These are phyloP conservation scores for Fraxinus paxiana DNA, from an alignment of 305 asterid species.

Conservation along the genomic window DNA sequence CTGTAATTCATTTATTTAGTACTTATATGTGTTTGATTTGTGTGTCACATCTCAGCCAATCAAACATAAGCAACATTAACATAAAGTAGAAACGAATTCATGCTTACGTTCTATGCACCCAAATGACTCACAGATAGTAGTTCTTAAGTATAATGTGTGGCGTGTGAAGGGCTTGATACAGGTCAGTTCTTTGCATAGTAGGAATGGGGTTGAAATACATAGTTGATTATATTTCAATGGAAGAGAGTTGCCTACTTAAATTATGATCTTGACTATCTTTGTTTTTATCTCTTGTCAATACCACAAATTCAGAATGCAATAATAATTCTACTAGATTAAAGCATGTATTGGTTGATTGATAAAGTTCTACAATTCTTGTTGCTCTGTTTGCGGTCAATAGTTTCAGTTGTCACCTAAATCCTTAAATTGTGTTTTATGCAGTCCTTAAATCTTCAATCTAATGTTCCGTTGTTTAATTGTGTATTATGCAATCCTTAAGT, in stretches of 20 bases:
- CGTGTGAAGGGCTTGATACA: slow-evolving; percentile 55
- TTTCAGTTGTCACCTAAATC: neutral
- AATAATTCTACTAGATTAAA: neutral
- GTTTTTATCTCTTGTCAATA: neutral
- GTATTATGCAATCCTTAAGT: neutral
- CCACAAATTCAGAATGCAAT: neutral
- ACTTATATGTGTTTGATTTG: too few relatives aligned
- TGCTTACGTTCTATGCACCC: slow-evolving; percentile 33
- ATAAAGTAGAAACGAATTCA: too few relatives aligned
- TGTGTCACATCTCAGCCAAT: too few relatives aligned
- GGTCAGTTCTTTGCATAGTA: slow-evolving; percentile 24
- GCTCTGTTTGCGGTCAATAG: neutral
- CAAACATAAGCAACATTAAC: too few relatives aligned
- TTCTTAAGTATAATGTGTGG: slow-evolving; percentile 44
- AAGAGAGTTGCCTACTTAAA: neutral
- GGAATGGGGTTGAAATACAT: neutral
- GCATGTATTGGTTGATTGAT: neutral
- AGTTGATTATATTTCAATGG: neutral
- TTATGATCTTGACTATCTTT: neutral
- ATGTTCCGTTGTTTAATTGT: neutral
- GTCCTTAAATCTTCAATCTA: neutral
- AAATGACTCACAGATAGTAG: slow-evolving; percentile 43
- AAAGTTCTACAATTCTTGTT: neutral
- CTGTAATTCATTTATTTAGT: too few relatives aligned
- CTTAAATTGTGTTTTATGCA: neutral